Percentiles rank a stretch among this genome's conserved stretches.
Evolutionary conservation across 352 stramenopile species (phyloP).

Genomic region (Phytophthora niederhauseri): DNA sequence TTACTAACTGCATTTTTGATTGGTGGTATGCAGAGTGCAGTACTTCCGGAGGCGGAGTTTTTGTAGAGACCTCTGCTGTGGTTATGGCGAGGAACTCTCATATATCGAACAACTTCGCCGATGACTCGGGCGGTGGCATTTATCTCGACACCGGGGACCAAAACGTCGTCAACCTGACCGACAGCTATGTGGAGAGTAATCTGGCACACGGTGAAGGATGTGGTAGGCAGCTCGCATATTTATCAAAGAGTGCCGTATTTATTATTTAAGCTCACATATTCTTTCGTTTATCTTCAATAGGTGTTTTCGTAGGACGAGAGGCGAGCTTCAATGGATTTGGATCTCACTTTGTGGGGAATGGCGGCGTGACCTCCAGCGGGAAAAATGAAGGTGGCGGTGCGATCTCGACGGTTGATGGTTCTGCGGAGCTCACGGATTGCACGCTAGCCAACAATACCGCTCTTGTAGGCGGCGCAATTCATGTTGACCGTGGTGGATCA

Average conservation of each 20-base stretch:
- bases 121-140: slow-evolving; percentile 64
- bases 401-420: slow-evolving; percentile 49
- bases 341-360: slow-evolving; percentile 46
- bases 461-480: slow-evolving; percentile 46
- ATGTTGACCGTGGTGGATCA: slow-evolving; percentile 41
- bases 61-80: slow-evolving; percentile 41
- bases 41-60: slow-evolving; percentile 60
- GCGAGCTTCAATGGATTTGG: slow-evolving; percentile 31
- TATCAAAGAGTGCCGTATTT: background rate
- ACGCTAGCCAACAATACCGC: slow-evolving; percentile 58
- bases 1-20: background rate
- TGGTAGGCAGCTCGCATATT: slow-evolving; percentile 32
- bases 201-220: slow-evolving; percentile 51
- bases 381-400: slow-evolving; percentile 66
- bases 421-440: slow-evolving; percentile 38
- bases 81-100: slow-evolving; percentile 30
- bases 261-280: background rate
- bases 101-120: slow-evolving; percentile 51
- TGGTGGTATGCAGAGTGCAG: slow-evolving; percentile 39
- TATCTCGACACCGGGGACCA: slow-evolving; percentile 59
- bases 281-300: slow-evolving; percentile 14
- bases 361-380: slow-evolving; percentile 47
- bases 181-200: slow-evolving; percentile 40
- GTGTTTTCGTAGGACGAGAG: slow-evolving; percentile 59
- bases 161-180: slow-evolving; percentile 41